Percentiles rank a stretch among this genome's conserved stretches.
Evolutionary conservation across 495 filamentous ascomycete genomes (phyloP).

Genomic region (Podospora bellae-mahoneyi): DNA sequence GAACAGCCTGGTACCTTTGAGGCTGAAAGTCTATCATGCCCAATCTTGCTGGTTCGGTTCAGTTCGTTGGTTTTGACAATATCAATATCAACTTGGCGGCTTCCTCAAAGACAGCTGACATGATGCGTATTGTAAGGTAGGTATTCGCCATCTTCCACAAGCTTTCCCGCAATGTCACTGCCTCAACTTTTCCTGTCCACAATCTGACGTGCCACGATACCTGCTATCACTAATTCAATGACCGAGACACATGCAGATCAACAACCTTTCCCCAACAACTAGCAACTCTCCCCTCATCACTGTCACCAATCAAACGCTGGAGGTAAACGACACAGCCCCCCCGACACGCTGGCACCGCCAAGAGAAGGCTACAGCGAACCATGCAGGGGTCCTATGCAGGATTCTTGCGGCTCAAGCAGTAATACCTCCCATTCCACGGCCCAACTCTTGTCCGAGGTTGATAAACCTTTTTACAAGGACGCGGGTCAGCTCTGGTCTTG

Average conservation of each 20-base stretch:
- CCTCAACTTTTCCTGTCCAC: too few species aligned
- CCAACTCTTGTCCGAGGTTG: neutral
- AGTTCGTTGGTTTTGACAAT: too few species aligned
- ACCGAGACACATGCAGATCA: neutral
- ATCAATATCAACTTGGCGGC: too few species aligned
- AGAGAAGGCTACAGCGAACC: neutral
- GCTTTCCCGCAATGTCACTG: too few species aligned
- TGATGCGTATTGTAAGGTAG: too few species aligned
- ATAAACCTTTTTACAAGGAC: neutral
- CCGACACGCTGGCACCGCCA: constrained; percentile 3
- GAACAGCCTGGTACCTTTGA: too few species aligned
- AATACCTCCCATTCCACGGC: neutral
- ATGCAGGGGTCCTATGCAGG: constrained; percentile 1
- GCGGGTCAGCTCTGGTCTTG: neutral
- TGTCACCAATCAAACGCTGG: neutral
- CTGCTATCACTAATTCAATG: neutral
- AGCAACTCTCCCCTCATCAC: neutral
- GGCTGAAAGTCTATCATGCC: too few species aligned
- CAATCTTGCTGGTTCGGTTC: too few species aligned
- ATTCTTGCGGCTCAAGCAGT: neutral
- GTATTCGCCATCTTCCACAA: too few species aligned
- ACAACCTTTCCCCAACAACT: neutral
- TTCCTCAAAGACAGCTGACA: too few species aligned
- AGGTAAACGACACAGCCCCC: neutral
- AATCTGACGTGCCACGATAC: neutral